Percentiles rank a stretch among this genome's conserved stretches.
These are phyloP conservation scores for Nevesoporus exiguus DNA, from an alignment of 768 basidiomycete species.

Conservation along the genomic window DNA sequence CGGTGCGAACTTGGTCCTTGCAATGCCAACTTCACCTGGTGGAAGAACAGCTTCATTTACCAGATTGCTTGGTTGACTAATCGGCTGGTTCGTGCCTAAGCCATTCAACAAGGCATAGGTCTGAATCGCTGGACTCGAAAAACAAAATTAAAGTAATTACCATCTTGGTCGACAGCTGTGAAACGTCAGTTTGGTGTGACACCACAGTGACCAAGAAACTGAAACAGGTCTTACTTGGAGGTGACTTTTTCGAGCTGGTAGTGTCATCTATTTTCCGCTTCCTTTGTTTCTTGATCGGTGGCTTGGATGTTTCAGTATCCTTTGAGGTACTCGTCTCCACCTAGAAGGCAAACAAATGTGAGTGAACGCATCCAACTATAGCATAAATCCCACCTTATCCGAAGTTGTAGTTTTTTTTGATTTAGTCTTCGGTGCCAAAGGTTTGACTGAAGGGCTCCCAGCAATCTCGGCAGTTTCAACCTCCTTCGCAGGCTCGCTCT, in stretches of 20 bases:
- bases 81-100: conserved; percentile 6
- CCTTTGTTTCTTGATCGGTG: conserved; percentile 5
- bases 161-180: conserved; percentile 2
- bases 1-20: background rate
- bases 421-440: background rate
- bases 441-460: conserved; percentile 11
- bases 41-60: background rate
- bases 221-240: conserved; percentile 11
- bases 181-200: background rate
- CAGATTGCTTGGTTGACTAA: background rate
- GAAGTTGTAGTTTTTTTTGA: conserved; percentile 3
- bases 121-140: background rate
- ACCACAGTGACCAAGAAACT: background rate
- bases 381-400: conserved; percentile 12
- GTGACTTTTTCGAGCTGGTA: background rate
- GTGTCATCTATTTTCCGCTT: conserved; percentile 7
- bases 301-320: background rate
- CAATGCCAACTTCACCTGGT: conserved; percentile 9
- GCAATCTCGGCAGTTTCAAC: background rate
- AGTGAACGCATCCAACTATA: background rate
- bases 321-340: background rate
- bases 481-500: background rate
- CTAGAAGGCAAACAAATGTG: conserved; percentile 10
- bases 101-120: too few species aligned
- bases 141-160: conserved; percentile 1